phyloP scores from a whole-genome alignment of 441 rosid species.

The Viola pubescens region DNA sequence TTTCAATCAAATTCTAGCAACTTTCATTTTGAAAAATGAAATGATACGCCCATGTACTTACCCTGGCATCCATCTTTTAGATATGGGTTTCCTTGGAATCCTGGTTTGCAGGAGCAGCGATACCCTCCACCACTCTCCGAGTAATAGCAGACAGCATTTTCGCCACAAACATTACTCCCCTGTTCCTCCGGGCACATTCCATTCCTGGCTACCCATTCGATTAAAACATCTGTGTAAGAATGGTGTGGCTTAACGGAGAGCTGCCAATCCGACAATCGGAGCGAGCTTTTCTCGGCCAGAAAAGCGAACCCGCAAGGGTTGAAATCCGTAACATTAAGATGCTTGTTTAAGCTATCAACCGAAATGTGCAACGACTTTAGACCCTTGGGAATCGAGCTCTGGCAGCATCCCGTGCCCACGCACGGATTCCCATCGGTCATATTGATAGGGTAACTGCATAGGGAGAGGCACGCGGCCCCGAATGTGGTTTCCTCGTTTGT shows the following conservation, averaged over 20 bases:
- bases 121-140: conserved; percentile 13
- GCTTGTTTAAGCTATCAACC: accelerated
- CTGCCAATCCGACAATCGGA: background rate
- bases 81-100: conserved; percentile 17
- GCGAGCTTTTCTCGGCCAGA: conserved; percentile 4
- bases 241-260: background rate
- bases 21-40: no score
- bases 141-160: background rate
- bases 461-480: background rate
- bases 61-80: conserved; percentile 7
- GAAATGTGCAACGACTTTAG: background rate
- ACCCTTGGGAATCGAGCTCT: background rate
- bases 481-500: background rate
- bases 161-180: background rate
- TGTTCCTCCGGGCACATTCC: background rate
- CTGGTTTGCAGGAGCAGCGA: conserved; percentile 12
- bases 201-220: conserved; percentile 16
- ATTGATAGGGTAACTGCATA: background rate
- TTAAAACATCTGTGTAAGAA: background rate
- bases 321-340: background rate
- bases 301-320: conserved; percentile 14
- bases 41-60: background rate
- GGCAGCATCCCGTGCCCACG: conserved; percentile 17
- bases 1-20: background rate
- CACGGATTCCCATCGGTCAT: background rate